phyloP scores from a whole-genome alignment of 768 basidiomycete species.

The Cantharellus anzutake region DNA sequence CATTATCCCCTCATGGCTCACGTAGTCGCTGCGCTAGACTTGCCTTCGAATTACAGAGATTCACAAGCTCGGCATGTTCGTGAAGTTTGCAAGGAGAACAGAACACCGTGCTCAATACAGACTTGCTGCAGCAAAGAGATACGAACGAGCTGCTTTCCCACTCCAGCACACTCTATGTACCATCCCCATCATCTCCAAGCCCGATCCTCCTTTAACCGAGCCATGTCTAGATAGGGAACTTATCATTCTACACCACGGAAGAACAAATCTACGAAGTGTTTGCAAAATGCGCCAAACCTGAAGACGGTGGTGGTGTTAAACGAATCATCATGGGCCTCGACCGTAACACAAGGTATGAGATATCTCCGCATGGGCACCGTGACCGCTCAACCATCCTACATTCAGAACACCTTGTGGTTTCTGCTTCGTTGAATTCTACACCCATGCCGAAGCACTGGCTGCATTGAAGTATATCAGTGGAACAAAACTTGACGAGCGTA shows the following conservation, averaged over 20 bases:
- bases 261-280: slow-evolving; percentile 92
- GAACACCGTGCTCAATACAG: background rate
- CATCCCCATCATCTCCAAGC: slow-evolving; percentile 6
- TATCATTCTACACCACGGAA: slow-evolving; percentile 90
- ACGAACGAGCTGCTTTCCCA: slow-evolving; percentile 68
- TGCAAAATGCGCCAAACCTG: slow-evolving; percentile 71
- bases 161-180: slow-evolving; percentile 79
- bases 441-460: slow-evolving; percentile 81
- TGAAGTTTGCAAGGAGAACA: background rate
- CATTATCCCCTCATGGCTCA: slow-evolving; percentile 40
- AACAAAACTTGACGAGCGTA: slow-evolving; percentile 96
- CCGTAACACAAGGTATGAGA: slow-evolving; percentile 53
- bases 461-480: slow-evolving; percentile 89
- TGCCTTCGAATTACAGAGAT: slow-evolving; percentile 95
- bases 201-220: slow-evolving; percentile 3
- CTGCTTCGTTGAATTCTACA: slow-evolving; percentile 94
- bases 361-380: background rate
- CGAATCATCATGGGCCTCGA: slow-evolving; percentile 92
- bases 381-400: background rate
- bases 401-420: slow-evolving; percentile 79
- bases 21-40: slow-evolving; percentile 68
- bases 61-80: slow-evolving; percentile 48
- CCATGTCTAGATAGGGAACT: slow-evolving; percentile 56
- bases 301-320: slow-evolving; percentile 79
- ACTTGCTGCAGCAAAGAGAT: slow-evolving; percentile 37